phyloP scores from a whole-genome alignment of 371 early-diverging fungal genomes.

The Mortierella sp. region DNA sequence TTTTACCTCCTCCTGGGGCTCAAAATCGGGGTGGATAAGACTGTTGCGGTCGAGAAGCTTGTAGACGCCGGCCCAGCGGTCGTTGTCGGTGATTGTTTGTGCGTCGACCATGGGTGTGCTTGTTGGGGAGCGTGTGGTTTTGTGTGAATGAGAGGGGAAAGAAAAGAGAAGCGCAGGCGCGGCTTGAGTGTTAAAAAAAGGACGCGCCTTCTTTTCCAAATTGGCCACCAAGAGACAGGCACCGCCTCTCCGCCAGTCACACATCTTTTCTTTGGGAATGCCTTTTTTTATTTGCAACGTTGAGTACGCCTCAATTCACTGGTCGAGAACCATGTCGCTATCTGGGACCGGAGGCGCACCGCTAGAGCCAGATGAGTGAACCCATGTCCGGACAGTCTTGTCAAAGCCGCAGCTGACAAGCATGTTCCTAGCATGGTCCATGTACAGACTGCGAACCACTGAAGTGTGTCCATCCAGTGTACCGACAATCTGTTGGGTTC shows the following conservation, averaged over 20 bases:
- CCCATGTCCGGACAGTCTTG: conserved; percentile 66
- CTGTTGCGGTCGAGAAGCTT: conserved; percentile 50
- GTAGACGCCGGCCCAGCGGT: conserved; percentile 56
- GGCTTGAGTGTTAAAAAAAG: neutral
- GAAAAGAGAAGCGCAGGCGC: conserved; percentile 1
- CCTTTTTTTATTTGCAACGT: neutral
- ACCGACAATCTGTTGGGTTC: conserved; percentile 63
- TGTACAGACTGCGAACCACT: conserved; percentile 62
- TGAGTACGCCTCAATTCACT: neutral
- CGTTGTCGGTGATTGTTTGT: conserved; percentile 25
- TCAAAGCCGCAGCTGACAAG: conserved; percentile 69
- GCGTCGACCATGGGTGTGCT: conserved; percentile 25
- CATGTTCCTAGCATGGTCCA: conserved; percentile 55
- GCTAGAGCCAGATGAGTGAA: neutral
- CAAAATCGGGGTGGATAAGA: conserved; percentile 51
- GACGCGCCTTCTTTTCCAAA: neutral
- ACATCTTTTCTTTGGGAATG: neutral
- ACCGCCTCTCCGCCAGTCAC: conserved; percentile 10
- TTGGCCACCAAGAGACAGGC: conserved; percentile 9
- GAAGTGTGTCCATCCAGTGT: conserved; percentile 69
- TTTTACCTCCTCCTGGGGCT: conserved; percentile 38
- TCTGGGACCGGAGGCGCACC: neutral
- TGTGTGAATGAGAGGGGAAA: neutral
- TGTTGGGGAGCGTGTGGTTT: neutral
- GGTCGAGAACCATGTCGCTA: conserved; percentile 20